These are phyloP conservation scores for Penicillium flavigenum DNA, from an alignment of 495 filamentous ascomycete genomes.

Conservation along the genomic window DNA sequence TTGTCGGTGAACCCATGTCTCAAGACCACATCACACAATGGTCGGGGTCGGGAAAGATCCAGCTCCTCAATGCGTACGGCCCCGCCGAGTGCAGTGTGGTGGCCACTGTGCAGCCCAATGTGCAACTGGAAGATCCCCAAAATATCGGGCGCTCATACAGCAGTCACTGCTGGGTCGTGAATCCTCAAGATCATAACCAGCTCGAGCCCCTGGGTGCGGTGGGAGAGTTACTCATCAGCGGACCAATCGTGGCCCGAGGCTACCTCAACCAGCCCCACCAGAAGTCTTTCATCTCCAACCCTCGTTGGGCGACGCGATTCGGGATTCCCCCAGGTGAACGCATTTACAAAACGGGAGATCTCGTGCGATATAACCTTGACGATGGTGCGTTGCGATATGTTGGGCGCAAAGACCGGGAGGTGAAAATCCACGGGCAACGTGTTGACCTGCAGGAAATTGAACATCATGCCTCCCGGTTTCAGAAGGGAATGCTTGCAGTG, in stretches of 20 bases:
- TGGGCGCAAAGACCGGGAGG: conserved; percentile 9
- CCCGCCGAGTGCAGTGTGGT: conserved; percentile 6
- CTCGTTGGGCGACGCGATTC: background rate
- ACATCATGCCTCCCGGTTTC: background rate
- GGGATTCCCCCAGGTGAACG: background rate
- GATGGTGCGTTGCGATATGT: background rate
- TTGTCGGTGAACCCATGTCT: conserved; percentile 35
- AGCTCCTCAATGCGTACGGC: conserved; percentile 5
- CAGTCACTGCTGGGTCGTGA: conserved; percentile 4
- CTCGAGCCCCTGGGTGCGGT: conserved; percentile 42
- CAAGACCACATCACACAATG: conserved; percentile 18
- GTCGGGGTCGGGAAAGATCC: conserved; percentile 10
- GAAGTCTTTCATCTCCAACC: conserved; percentile 3
- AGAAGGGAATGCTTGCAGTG: background rate
- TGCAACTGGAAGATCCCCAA: background rate
- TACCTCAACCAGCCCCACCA: conserved; percentile 5
- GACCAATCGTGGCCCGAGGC: conserved; percentile 18
- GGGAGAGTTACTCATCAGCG: conserved; percentile 44
- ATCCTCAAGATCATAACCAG: conserved; percentile 30
- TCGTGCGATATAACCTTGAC: background rate
- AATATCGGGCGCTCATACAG: conserved; percentile 4
- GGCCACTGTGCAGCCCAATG: background rate
- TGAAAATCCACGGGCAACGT: conserved; percentile 12
- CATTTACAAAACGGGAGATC: conserved; percentile 12
- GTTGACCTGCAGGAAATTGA: conserved; percentile 11